A percentile compares a stretch with the other conserved stretches of the same genome.
Evolutionary conservation across 805 yeast species (phyloP).

Genomic region (Komagataella populi): DNA sequence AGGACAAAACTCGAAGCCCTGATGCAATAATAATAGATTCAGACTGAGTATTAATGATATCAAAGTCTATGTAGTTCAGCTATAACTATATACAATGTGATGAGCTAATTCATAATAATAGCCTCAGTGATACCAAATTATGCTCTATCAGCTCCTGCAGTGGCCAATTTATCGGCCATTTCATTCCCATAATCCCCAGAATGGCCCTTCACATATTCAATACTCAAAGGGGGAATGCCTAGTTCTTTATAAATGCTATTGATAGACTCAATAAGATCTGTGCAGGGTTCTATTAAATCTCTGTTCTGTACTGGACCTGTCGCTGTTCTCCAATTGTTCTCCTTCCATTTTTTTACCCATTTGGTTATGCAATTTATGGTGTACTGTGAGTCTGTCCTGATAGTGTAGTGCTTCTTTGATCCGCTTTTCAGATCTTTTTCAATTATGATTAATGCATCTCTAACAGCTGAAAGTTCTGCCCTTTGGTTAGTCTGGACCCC

Average conservation of each 20-base stretch:
- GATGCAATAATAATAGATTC: conserved; percentile 73
- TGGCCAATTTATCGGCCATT: conserved; percentile 65
- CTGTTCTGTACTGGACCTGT: conserved; percentile 34
- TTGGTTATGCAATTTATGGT: conserved; percentile 37
- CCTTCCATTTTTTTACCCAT: conserved; percentile 47
- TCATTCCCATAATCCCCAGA: conserved; percentile 59
- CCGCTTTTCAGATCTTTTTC: conserved; percentile 11
- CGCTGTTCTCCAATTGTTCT: conserved; percentile 37
- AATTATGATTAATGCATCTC: conserved; percentile 35
- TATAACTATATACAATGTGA: too few species aligned
- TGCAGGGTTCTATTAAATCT: conserved; percentile 29
- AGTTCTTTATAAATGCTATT: conserved; percentile 19
- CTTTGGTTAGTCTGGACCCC: conserved; percentile 60
- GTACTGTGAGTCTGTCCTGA: conserved; percentile 64
- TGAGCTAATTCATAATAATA: neutral
- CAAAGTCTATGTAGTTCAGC: neutral
- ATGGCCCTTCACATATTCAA: conserved; percentile 66
- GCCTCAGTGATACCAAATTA: neutral
- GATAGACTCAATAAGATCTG: conserved; percentile 18
- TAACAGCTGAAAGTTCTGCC: conserved; percentile 65
- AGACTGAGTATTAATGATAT: conserved; percentile 4
- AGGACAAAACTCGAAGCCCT: conserved; percentile 56
- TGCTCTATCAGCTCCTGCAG: conserved; percentile 33
- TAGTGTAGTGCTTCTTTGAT: conserved; percentile 16
- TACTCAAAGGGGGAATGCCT: conserved; percentile 23